phyloP scores from a whole-genome alignment of 495 filamentous ascomycete species.

The Aspergillus leporis region DNA sequence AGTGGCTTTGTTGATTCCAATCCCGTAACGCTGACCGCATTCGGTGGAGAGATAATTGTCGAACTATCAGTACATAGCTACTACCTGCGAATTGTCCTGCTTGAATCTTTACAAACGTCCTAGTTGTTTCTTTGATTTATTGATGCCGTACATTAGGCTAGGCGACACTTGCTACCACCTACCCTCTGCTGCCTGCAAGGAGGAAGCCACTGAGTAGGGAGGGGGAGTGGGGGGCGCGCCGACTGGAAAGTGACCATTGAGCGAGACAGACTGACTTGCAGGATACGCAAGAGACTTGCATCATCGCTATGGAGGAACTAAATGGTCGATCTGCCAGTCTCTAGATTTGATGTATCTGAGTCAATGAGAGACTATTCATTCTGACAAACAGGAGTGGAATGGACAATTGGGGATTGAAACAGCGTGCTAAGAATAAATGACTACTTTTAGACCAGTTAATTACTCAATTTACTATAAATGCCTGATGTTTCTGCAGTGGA shows the following conservation, averaged over 20 bases:
- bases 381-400: neutral
- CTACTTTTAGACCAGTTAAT: too few species aligned
- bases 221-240: neutral
- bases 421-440: too few species aligned
- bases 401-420: neutral
- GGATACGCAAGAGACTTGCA: neutral
- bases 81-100: neutral
- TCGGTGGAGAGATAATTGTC: conserved; percentile 1
- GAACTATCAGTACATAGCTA: neutral
- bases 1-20: conserved; percentile 24
- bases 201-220: neutral
- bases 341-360: neutral
- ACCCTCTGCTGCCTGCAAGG: neutral
- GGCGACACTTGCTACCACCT: neutral
- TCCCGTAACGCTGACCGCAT: neutral
- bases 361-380: too few species aligned
- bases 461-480: too few species aligned
- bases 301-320: neutral
- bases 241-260: neutral
- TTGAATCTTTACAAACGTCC: neutral
- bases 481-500: too few species aligned
- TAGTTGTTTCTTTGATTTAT: neutral
- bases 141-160: neutral
- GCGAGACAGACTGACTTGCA: neutral
- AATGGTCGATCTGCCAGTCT: too few species aligned